Conservation (phyloP, 2,329 filamentous ascomycete species). For the Monilinia vaccinii-corymbosi region DNA sequence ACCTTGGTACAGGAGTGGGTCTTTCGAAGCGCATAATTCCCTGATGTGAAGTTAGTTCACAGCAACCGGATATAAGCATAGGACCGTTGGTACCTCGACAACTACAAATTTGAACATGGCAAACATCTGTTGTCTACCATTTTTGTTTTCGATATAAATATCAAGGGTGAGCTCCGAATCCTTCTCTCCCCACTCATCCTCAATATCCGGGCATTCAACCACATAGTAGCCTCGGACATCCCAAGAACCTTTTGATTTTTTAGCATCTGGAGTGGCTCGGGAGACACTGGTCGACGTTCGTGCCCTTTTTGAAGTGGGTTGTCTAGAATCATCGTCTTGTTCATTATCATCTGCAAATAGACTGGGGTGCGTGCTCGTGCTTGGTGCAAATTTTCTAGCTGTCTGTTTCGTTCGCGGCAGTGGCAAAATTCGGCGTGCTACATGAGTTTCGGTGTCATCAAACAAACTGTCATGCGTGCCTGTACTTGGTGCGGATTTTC, state of each 20-base stretch:
- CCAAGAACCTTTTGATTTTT: neutral
- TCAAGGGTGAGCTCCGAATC: conserved; percentile 10
- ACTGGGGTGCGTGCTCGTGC: neutral
- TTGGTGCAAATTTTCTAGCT: conserved; percentile 5
- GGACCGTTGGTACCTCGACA: conserved; percentile 5
- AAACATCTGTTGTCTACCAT: conserved; percentile 14
- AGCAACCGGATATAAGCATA: neutral
- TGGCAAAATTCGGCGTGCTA: neutral
- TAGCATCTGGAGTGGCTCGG: neutral
- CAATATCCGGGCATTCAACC: conserved; percentile 11
- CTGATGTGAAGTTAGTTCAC: neutral
- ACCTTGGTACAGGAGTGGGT: conserved; percentile 10
- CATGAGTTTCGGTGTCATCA: neutral
- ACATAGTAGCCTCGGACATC: conserved; percentile 14
- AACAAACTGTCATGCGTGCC: neutral
- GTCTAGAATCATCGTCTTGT: neutral
- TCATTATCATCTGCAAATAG: neutral
- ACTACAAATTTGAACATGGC: conserved; percentile 15
- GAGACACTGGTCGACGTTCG: neutral
- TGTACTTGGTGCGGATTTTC: conserved; percentile 1
- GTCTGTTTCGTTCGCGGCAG: conserved; percentile 7
- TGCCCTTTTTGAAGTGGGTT: neutral
- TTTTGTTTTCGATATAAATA: conserved; percentile 11
- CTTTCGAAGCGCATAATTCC: conserved; percentile 19
- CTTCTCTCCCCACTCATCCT: conserved; percentile 9